Conservation (phyloP, 257 asterid genomes). For the Gynochthodes officinalis region DNA sequence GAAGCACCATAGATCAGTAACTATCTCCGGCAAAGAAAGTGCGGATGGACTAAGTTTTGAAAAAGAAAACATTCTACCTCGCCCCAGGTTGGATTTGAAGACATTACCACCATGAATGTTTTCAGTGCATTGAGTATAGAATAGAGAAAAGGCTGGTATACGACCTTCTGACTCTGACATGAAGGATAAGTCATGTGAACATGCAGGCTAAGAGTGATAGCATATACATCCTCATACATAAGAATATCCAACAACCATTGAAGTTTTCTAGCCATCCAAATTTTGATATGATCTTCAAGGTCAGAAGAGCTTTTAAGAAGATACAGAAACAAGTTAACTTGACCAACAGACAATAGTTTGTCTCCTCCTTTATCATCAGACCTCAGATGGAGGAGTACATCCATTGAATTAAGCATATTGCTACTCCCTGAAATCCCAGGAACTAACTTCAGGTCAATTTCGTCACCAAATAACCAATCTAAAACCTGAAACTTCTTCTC, state of each 20-base stretch:
- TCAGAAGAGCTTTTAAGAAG: constrained; percentile 65
- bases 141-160: constrained; percentile 56
- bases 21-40: constrained; percentile 75
- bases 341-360: constrained; percentile 50
- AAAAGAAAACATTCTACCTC: constrained; percentile 68
- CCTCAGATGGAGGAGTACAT: constrained; percentile 38
- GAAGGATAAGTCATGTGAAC: constrained; percentile 38
- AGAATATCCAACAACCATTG: constrained; percentile 81
- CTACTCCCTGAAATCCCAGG: constrained; percentile 16
- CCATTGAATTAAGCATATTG: constrained; percentile 26
- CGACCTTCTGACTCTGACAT: constrained; percentile 43
- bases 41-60: constrained; percentile 84
- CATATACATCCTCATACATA: constrained; percentile 60
- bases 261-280: constrained; percentile 67
- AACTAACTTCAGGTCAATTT: constrained; percentile 28
- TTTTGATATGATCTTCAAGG: constrained; percentile 60
- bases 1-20: constrained; percentile 88
- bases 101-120: constrained; percentile 66
- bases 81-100: constrained; percentile 68
- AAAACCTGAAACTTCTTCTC: constrained; percentile 63
- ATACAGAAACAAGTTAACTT: constrained; percentile 56
- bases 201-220: constrained; percentile 51
- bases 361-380: constrained; percentile 45
- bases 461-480: constrained; percentile 65
- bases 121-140: constrained; percentile 59